Evolutionary conservation across 106 monocot genomes (phyloP), one percentile per base, ranked within the genome.

Genomic region (Hemerocallis citrina): DNA sequence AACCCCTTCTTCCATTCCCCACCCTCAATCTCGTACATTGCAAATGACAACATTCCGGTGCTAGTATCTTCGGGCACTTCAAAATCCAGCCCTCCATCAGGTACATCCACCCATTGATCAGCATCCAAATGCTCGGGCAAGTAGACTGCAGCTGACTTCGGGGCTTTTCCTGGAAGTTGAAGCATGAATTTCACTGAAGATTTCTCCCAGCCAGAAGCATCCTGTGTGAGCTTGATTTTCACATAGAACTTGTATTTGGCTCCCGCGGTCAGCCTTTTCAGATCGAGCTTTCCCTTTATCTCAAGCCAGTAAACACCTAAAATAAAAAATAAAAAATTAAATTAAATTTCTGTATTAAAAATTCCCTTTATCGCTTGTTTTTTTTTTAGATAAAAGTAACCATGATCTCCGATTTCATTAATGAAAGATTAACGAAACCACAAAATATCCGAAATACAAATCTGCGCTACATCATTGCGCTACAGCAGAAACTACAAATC

Each of bases 1-100:
- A 63, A 7, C 12, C 63, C 63, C 34, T 63, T 63, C 63, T 63
- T 63, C 63, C 63, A 63, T 20, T 63, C 22, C 6, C 21, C 63
- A 47, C 34, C 6, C 40, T 48, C 47, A 49, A 45, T 43, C 20
- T 48, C 46, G 21, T 63, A 48, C 33, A 63, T 63, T 6, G 46
- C 46, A 46, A 46, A 46, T 6, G 46, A 46, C 1, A 46, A 17
- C 19, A n/a, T 17, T 20, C 46, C 46, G 19, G 46, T n/a, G 46
- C 36, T 36, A 8, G 0, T n/a, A 20, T 46, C 46, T 20, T 46
- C 0, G 5, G 46, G 46, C 1, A 46, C 46, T 10, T 10, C 4
- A 16, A 41, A 41, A 10, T 41, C 14, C 41, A 41, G 10, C 41
- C 41, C 41, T 41, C 41, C 41, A 12, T 41, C 2, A 41, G 41